Evolutionary conservation across 768 basidiomycete genomes (phyloP), one percentile per base, ranked within the genome.

Genomic region (Leucogyrophana mollusca): DNA sequence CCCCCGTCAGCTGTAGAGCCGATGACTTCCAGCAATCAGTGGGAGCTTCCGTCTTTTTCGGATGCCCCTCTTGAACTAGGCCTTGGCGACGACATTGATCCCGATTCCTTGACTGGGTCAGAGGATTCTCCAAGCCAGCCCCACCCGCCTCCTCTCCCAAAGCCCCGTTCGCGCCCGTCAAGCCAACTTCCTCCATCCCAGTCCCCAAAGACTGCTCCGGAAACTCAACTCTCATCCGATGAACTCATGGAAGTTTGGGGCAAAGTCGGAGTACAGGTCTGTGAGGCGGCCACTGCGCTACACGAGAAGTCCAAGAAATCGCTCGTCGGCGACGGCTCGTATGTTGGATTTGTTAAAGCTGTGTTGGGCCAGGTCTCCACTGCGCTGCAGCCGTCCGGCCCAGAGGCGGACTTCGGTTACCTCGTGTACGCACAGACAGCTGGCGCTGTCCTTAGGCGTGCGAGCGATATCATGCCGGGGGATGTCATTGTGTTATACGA

Each of bases 291-390:
- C 1, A 76, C 78, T 13, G 66, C 71, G 33, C 60, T 94, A 42
- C 78, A 74, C 51, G 87, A 88, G 27, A 83, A 85, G 54, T 90
- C 89, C 32, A 92, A 86, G 68, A 85, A 80, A 64, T 60, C 74
- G 7, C 73, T 92, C 33, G 76, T 94, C 22, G 94, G 90, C 4
- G 92, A 95, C 57, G 93, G 94, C 9, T 84, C 87, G 35, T 85
- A 88, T 46, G 70, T 75, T 3, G 91, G 92, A 3, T 94, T 94
- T 60, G 78, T 95, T 20, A 61, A 71, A 13, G 76, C 83, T 4
- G 86, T 82, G 5, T 64, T 94, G 23, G 66, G 69, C 17, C 76
- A 83, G 51, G 87, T 89, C 7, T 83, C 85, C 3, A 80, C 79
- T 46, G 85, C 82, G 5, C 58, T 70, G 14, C 69, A 71, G 4